A percentile compares a stretch with the other conserved stretches of the same genome.
These are phyloP conservation scores for Carex arenaria DNA, from an alignment of 202 grass and related monocot species.

Conservation along the genomic window DNA sequence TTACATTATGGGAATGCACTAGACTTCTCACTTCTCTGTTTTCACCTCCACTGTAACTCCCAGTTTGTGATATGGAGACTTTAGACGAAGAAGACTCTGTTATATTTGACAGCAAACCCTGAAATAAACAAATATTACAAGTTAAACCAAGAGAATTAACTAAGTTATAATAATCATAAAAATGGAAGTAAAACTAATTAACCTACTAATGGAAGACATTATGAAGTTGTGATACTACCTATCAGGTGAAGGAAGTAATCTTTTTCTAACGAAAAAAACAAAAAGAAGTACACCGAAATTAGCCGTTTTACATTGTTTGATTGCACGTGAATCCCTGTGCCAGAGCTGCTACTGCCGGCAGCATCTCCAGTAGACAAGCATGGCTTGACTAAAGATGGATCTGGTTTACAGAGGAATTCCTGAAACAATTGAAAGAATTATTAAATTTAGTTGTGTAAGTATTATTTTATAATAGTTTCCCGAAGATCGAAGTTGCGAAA, in stretches of 20 bases:
- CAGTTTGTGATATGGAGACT: background rate
- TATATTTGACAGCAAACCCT: conserved; percentile 7
- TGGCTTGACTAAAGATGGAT: background rate
- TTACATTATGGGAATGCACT: background rate
- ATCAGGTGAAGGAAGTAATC: background rate
- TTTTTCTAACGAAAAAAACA: conserved; percentile 16
- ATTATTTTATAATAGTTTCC: background rate
- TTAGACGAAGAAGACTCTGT: conserved; percentile 8
- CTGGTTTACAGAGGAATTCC: conserved; percentile 6
- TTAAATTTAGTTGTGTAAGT: background rate
- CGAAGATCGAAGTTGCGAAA: background rate
- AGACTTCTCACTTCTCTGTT: background rate
- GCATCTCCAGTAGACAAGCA: background rate
- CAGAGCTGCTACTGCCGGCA: background rate
- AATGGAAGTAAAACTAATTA: background rate
- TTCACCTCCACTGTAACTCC: background rate
- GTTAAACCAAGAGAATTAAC: background rate
- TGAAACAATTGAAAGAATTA: conserved; percentile 6
- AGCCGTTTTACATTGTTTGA: conserved; percentile 13
- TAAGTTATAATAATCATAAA: background rate
- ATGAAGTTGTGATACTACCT: background rate
- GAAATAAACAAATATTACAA: conserved; percentile 12
- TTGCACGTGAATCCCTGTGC: background rate
- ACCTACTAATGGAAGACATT: background rate
- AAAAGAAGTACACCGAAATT: background rate